These are phyloP conservation scores for Yarrowia divulgata DNA, from an alignment of 805 yeast species.

Conservation along the genomic window DNA sequence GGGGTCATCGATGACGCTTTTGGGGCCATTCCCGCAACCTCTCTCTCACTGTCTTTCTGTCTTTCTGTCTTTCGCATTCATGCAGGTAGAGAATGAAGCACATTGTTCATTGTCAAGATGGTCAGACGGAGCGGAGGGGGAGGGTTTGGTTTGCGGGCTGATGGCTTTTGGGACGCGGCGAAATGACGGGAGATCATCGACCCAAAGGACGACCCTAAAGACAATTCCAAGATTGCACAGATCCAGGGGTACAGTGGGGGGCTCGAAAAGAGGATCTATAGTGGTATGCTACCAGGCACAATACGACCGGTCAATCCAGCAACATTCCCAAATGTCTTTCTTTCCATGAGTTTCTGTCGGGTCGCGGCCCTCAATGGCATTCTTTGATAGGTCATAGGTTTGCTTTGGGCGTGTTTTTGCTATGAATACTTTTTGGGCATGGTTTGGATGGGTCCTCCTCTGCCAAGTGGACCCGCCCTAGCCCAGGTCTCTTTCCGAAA, in stretches of 20 bases:
- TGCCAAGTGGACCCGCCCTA: slow-evolving; percentile 2
- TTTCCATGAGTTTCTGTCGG: background rate
- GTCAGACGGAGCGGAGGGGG: background rate
- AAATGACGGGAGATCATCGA: slow-evolving; percentile 16
- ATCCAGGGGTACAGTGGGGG: too few species aligned
- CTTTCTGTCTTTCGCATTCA: background rate
- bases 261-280: too few species aligned
- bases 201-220: background rate
- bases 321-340: background rate
- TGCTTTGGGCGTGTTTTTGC: background rate
- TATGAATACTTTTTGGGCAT: background rate
- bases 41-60: background rate
- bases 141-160: background rate
- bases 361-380: too few species aligned
- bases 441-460: too few species aligned
- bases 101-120: slow-evolving; percentile 5
- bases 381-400: background rate
- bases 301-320: background rate
- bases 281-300: too few species aligned
- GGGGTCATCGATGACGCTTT: too few species aligned
- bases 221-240: too few species aligned
- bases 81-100: slow-evolving; percentile 17
- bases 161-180: slow-evolving; percentile 2
- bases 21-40: background rate
- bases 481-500: slow-evolving; percentile 17